Evolutionary conservation across 1,139 yeast genomes (phyloP).

Genomic region (Magnusiomyces paraingens): DNA sequence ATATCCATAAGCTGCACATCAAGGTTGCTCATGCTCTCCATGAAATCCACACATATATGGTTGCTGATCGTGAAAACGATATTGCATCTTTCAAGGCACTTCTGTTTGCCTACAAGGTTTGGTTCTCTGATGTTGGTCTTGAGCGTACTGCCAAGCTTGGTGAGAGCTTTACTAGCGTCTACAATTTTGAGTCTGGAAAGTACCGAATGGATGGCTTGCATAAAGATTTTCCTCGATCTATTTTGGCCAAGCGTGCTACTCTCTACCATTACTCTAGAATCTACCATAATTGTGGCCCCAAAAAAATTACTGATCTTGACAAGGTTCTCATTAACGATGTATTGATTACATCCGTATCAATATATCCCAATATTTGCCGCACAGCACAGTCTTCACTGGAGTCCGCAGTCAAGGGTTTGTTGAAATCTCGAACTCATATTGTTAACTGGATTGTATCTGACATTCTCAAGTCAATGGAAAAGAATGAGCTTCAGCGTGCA

Average conservation of each 20-base stretch:
- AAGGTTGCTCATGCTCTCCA: slow-evolving; percentile 66
- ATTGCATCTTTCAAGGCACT: slow-evolving; percentile 62
- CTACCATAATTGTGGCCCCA: slow-evolving; percentile 65
- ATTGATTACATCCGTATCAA: slow-evolving; percentile 60
- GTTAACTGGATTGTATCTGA: slow-evolving; percentile 41
- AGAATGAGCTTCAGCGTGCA: slow-evolving; percentile 50
- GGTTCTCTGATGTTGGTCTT: slow-evolving; percentile 80
- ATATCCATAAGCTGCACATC: slow-evolving; percentile 56
- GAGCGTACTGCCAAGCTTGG: slow-evolving; percentile 60
- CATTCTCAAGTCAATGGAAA: slow-evolving; percentile 47
- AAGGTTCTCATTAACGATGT: slow-evolving; percentile 59
- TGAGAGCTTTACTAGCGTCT: slow-evolving; percentile 41
- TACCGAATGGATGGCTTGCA: slow-evolving; percentile 46
- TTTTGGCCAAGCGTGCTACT: slow-evolving; percentile 71
- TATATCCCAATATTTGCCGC: slow-evolving; percentile 61
- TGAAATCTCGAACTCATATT: slow-evolving; percentile 48
- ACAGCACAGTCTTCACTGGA: slow-evolving; percentile 67
- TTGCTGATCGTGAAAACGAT: slow-evolving; percentile 53
- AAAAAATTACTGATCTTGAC: slow-evolving; percentile 67
- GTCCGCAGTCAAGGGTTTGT: slow-evolving; percentile 65
- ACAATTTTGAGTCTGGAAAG: slow-evolving; percentile 42
- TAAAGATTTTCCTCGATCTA: slow-evolving; percentile 73
- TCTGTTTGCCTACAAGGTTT: slow-evolving; percentile 62
- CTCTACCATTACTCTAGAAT: slow-evolving; percentile 73
- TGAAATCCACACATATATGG: slow-evolving; percentile 46